Evolutionary conservation across 108 stramenopile species (phyloP), one percentile per base, ranked within the genome.

Genomic region (Fistulifera pelliculosa): DNA sequence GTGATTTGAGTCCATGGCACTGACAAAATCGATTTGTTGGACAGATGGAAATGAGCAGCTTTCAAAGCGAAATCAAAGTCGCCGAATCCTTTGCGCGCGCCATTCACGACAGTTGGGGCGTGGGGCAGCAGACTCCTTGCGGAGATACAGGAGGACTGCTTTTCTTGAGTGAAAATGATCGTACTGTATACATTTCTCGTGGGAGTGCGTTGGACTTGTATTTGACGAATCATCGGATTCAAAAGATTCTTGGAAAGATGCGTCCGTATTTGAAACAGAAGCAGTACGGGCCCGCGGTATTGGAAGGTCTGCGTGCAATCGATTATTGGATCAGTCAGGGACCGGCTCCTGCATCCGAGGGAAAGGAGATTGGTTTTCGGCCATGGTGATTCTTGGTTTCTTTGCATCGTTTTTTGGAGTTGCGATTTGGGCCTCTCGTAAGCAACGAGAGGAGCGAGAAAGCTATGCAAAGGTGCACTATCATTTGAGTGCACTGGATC

Each of bases 61-160:
- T 8, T 3, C 8, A n/a, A n/a, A n/a, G 6, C 31, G 31, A 35
- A 35, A 35, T 35, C 6, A 35, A 35, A 35, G 31, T 47, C 15
- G 58, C 48, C 18, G 52, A 64, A 41, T 17, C 43, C 14, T 54
- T 74, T 41, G 73, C 73, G 8, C 49, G 28, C 21, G 23, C 23
- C n/a, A 27, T 75, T 24, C 80, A 78, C 49, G 64, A 76, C 38
- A 18, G 23, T 12, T 83, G 75, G 73, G 81, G 81, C 6, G 70
- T 83, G 0, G 81, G 79, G 15, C 26, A 56, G 11, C 51, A 64
- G 21, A 54, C 43, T 12, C 27, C 35, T 10, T 54, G 42, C 17
- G 74, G 78, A 39, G 78, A 71, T 25, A 76, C 71, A 17, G 81
- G 81, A n/a, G 69, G 76, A 3, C 59, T 83, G 12, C 39, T 83